Conservation (phyloP, 257 asterid species). For the Handroanthus guayacan region DNA sequence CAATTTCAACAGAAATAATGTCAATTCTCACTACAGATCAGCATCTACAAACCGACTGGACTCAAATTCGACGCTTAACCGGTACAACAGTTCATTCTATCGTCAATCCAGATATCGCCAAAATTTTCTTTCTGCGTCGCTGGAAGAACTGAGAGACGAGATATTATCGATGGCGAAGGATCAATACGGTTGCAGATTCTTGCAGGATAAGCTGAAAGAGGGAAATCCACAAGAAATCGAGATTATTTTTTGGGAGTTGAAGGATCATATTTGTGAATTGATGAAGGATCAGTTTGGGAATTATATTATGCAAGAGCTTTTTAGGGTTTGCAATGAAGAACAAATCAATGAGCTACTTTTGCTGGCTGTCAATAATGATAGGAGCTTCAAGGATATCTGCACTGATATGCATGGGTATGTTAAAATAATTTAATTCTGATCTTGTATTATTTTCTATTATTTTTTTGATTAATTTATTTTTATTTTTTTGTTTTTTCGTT, state of each 20-base stretch:
- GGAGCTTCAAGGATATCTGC: slow-evolving; percentile 47
- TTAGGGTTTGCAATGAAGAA: slow-evolving; percentile 42
- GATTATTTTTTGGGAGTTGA: slow-evolving; percentile 54
- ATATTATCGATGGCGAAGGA: slow-evolving; percentile 47
- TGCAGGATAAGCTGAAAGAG: slow-evolving; percentile 56
- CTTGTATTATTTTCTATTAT: not conserved
- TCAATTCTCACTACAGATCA: not conserved
- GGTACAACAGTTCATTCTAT: too few relatives aligned
- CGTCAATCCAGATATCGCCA: too few relatives aligned
- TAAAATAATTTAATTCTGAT: not conserved
- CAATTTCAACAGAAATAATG: not conserved
- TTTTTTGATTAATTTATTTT: not conserved
- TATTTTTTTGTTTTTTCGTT: not conserved
- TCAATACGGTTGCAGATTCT: slow-evolving; percentile 51
- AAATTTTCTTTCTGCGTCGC: too few relatives aligned
- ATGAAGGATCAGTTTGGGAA: slow-evolving; percentile 63
- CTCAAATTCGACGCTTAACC: too few relatives aligned
- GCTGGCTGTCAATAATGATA: slow-evolving; percentile 19
- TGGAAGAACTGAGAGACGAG: slow-evolving; percentile 49
- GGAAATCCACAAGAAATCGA: slow-evolving; percentile 47
- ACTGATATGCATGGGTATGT: slow-evolving; percentile 54
- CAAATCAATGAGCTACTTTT: slow-evolving; percentile 49
- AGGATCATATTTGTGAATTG: slow-evolving; percentile 48
- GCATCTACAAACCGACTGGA: not conserved
- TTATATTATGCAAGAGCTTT: slow-evolving; percentile 49